Evolutionary conservation across 2,329 filamentous ascomycete genomes (phyloP), one percentile per base, ranked within the genome.

Genomic region (Boeremia exigua): DNA sequence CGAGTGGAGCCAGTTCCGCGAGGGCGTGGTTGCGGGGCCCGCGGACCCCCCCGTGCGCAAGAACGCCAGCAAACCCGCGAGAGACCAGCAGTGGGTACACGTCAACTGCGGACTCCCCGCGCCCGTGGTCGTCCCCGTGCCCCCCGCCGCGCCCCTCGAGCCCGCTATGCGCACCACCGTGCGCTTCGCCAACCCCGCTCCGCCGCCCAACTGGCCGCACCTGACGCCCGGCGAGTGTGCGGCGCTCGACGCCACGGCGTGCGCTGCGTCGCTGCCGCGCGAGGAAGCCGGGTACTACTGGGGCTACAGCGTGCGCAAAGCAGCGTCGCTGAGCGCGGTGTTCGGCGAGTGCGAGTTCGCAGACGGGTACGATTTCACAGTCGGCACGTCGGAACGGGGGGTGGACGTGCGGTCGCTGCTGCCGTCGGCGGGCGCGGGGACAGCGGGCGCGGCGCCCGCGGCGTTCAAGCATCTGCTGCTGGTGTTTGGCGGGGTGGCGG

Each of bases 301-400:
- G 91, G 92, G 92, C 40, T 96, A 89, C 74, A 82, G 79, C 8
- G 86, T 92, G 3, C 85, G 92, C 25, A 85, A 82, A 58, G 87
- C 87, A 32, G 68, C 75, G 4, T 88, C 85, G 2, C 81, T 96
- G 5, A 89, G 89, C 5, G 79, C 83, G 5, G 86, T 96, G 7
- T 92, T 94, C 68, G 92, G 90, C 4, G 90, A 93, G 71, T 88
- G 86, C 62, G 82, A 86, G 0, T 92, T 85, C 70, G 86, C 90
- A 52, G 86, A 85, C 40, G 92, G 92, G 11, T 96, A 96, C 75
- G 91, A 96, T 74, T 65, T 93, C 53, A 91, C 87, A 64, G 86
- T 96, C 63, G 92, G 91, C 14, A 96, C 91, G 0, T 94, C 90
- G 3, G 92, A 96, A 77, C 86, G 90, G 59, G 89, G 91, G 47